Conservation (phyloP, 495 filamentous ascomycete species). For the Penicillium steckii region DNA sequence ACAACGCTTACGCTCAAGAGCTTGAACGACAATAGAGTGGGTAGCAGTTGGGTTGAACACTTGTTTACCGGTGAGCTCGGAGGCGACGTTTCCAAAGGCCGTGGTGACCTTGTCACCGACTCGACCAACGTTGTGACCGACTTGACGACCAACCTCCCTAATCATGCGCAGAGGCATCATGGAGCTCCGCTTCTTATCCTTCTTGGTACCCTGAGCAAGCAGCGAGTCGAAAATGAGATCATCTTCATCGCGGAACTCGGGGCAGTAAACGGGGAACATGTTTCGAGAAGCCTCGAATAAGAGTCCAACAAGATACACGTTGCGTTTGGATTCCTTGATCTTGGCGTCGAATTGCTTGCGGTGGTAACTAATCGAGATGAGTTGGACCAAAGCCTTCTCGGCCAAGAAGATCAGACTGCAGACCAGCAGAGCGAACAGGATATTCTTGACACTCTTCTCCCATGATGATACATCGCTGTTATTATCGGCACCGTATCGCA, state of each 20-base stretch:
- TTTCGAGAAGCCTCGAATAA: conserved; percentile 86
- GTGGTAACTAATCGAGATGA: conserved; percentile 94
- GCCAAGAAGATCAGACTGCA: conserved; percentile 73
- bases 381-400: conserved; percentile 83
- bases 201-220: conserved; percentile 22
- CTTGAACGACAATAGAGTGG: conserved; percentile 84
- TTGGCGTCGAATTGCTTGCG: conserved; percentile 85
- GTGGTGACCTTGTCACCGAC: conserved; percentile 89
- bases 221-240: conserved; percentile 83
- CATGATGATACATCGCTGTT: conserved; percentile 45
- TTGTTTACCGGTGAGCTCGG: conserved; percentile 91
- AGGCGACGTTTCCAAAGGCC: conserved; percentile 89
- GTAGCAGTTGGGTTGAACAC: conserved; percentile 88
- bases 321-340: conserved; percentile 86
- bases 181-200: conserved; percentile 47
- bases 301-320: conserved; percentile 72
- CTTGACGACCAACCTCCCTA: conserved; percentile 41
- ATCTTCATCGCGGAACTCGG: conserved; percentile 89
- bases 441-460: conserved; percentile 62
- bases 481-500: conserved; percentile 50
- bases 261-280: conserved; percentile 88
- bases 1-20: conserved; percentile 75
- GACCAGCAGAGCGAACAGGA: conserved; percentile 75
- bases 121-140: conserved; percentile 66
- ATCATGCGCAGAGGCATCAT: conserved; percentile 76